These are phyloP conservation scores for Trichocladium antarcticum DNA, from an alignment of 495 filamentous ascomycete genomes.

Conservation along the genomic window DNA sequence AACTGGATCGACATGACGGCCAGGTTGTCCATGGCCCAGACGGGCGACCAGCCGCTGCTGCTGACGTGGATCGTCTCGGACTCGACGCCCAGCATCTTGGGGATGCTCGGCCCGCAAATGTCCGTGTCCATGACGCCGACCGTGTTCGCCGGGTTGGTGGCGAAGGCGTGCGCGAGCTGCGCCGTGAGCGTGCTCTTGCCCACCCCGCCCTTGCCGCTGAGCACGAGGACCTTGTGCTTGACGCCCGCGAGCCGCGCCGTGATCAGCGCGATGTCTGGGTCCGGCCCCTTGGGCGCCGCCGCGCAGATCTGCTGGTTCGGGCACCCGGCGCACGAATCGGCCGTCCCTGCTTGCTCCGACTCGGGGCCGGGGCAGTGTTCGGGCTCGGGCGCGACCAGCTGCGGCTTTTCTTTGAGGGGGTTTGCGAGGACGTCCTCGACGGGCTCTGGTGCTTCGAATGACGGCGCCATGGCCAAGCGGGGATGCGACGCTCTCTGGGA, in stretches of 20 bases:
- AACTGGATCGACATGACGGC: constrained; percentile 95
- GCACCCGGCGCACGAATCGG: constrained; percentile 82
- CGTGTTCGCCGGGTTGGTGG: constrained; percentile 57
- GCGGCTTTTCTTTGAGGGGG: constrained; percentile 57
- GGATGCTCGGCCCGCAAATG: constrained; percentile 87
- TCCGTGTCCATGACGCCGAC: constrained; percentile 96
- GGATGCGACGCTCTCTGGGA: not conserved
- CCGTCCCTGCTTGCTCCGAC: constrained; percentile 70
- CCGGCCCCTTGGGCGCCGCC: constrained; percentile 85
- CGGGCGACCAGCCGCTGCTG: constrained; percentile 73
- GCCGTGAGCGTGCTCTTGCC: constrained; percentile 88
- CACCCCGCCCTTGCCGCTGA: constrained; percentile 93
- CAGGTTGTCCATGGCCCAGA: constrained; percentile 86
- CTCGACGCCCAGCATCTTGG: constrained; percentile 97
- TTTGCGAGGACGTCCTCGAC: constrained; percentile 55
- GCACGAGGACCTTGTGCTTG: constrained; percentile 79
- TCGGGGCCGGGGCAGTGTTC: constrained; percentile 96
- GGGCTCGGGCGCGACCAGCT: constrained; percentile 86
- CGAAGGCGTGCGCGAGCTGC: constrained; percentile 78
- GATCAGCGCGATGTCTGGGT: constrained; percentile 85
- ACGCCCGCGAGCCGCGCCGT: constrained; percentile 69
- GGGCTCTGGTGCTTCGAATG: constrained; percentile 53
- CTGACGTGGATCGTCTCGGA: constrained; percentile 82
- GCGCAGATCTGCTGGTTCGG: constrained; percentile 95
- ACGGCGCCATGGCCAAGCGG: constrained; percentile 36